phyloP scores from a whole-genome alignment of 2,329 filamentous ascomycete species.

The Alternaria tenuissima region DNA sequence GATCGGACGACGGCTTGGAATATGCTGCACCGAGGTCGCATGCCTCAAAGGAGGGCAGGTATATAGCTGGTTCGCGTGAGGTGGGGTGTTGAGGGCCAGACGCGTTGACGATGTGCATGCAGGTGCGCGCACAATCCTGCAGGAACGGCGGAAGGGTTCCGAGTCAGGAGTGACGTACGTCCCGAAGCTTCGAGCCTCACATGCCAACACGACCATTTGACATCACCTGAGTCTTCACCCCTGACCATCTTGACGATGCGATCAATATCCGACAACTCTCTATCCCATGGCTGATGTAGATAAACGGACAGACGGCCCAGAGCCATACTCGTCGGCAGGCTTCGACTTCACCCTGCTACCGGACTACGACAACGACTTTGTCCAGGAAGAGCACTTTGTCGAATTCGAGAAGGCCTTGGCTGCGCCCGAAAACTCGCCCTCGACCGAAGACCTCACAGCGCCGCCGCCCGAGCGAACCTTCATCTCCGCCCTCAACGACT shows the following conservation, averaged over 20 bases:
- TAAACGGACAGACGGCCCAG: constrained; percentile 60
- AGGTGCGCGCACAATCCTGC: constrained; percentile 5
- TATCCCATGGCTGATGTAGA: constrained; percentile 54
- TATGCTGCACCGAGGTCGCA: constrained; percentile 28
- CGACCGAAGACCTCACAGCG: constrained; percentile 62
- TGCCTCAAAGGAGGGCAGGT: constrained; percentile 13
- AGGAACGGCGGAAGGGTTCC: constrained; percentile 10
- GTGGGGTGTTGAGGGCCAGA: not conserved
- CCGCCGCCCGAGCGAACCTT: constrained; percentile 63
- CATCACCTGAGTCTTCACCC: not conserved
- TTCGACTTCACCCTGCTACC: constrained; percentile 77
- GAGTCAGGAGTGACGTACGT: constrained; percentile 14
- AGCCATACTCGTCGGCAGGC: constrained; percentile 68
- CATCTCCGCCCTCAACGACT: constrained; percentile 93
- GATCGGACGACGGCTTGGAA: constrained; percentile 16
- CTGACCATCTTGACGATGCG: constrained; percentile 27
- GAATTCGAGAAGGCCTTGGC: constrained; percentile 83
- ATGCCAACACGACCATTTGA: constrained; percentile 9
- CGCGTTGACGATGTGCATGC: constrained; percentile 1
- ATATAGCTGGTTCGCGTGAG: not conserved
- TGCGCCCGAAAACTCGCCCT: constrained; percentile 79
- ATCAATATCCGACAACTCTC: not conserved
- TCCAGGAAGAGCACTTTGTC: constrained; percentile 73
- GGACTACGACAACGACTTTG: constrained; percentile 82
- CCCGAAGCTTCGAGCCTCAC: constrained; percentile 17